Base-by-base conservation (phyloP, 139 green algal species). In the Chlamydomonas incerta region DNA sequence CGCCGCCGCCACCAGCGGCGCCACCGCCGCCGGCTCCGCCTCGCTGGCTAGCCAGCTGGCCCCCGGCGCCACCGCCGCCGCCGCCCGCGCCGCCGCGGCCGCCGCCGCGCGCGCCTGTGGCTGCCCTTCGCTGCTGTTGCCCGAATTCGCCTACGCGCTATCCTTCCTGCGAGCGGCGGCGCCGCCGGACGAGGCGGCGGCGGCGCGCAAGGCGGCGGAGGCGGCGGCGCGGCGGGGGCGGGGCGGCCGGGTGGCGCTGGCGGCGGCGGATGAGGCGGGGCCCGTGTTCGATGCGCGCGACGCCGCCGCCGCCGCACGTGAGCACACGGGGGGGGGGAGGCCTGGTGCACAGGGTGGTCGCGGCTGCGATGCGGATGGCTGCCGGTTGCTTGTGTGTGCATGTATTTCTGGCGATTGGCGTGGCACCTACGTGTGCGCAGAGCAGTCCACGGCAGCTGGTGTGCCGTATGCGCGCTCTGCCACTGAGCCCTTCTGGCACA, bases 211-310 rank as follows among this genome's bases (percentile, higher is more conserved):
- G 41, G n/a, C 4, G 33, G 33, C 33, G 13, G 18, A 50, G 33
- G 67, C 24, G 15, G 47, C 47, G 58, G 13, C 9, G n/a, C n/a
- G n/a, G n/a, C 29, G 3, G 14, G 3, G 20, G 79, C 67, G 10
- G 34, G 57, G 35, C 21, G 58, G 37, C 41, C 8, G 35, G 8
- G 67, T 75, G 31, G 62, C 35, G 62, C 31, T n/a, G 66, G 37
- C 55, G 68, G 17, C 28, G 10, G 35, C 57, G 31, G 57, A 29
- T 9, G 3, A 18, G 17, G 37, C 21, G n/a, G 46, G 28, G 29
- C 75, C 86, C 3, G 82, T 91, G 46, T 77, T 93, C 70, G 90
- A 93, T 46, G 84, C 72, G 46, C 18, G 60, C 15, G 90, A 90
- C 68, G 85, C 85, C 13, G 85, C 71, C 21, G 90, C 71, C 21